These are phyloP conservation scores for Phyllosticta citrichinensis DNA, from an alignment of 2,329 filamentous ascomycete species.

Conservation along the genomic window DNA sequence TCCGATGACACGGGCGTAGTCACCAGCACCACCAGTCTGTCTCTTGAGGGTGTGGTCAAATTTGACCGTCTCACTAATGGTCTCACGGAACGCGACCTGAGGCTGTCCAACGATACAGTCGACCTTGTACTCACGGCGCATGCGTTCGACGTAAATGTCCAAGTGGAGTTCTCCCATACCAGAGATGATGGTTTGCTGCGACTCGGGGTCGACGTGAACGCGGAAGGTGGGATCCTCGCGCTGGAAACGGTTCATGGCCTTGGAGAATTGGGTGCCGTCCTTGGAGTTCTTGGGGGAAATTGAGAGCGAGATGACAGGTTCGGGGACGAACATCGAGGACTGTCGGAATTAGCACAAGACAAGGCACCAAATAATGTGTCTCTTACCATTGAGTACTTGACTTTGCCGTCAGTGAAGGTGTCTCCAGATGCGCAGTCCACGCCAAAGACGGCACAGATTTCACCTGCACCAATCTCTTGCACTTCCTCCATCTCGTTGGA, in stretches of 20 bases:
- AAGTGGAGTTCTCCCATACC: slow-evolving; percentile 97
- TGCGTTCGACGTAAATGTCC: slow-evolving; percentile 94
- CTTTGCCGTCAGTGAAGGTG: slow-evolving; percentile 88
- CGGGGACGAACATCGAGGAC: slow-evolving; percentile 93
- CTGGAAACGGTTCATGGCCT: slow-evolving; percentile 98
- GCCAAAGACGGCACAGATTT: slow-evolving; percentile 97
- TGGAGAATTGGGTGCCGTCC: slow-evolving; percentile 89
- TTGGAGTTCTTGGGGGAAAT: slow-evolving; percentile 93
- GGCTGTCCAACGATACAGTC: slow-evolving; percentile 94
- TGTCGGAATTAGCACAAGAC: slow-evolving; percentile 11
- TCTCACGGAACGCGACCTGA: slow-evolving; percentile 95
- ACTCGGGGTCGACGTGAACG: slow-evolving; percentile 83
- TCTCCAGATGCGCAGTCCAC: slow-evolving; percentile 96
- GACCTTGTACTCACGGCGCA: slow-evolving; percentile 92
- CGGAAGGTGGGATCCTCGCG: slow-evolving; percentile 97
- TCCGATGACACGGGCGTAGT: slow-evolving; percentile 86
- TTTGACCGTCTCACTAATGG: slow-evolving; percentile 65
- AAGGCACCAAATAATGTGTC: no score
- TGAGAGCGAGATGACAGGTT: slow-evolving; percentile 94
- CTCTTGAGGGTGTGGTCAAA: slow-evolving; percentile 95
- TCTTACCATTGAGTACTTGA: slow-evolving; percentile 76
- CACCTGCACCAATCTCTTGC: slow-evolving; percentile 80
- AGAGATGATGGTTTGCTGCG: slow-evolving; percentile 92
- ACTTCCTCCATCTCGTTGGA: slow-evolving; percentile 99
- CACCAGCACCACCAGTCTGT: slow-evolving; percentile 89